Evolutionary conservation across 208 protist species (phyloP).

Genomic region (Naegleria lovaniensis): DNA sequence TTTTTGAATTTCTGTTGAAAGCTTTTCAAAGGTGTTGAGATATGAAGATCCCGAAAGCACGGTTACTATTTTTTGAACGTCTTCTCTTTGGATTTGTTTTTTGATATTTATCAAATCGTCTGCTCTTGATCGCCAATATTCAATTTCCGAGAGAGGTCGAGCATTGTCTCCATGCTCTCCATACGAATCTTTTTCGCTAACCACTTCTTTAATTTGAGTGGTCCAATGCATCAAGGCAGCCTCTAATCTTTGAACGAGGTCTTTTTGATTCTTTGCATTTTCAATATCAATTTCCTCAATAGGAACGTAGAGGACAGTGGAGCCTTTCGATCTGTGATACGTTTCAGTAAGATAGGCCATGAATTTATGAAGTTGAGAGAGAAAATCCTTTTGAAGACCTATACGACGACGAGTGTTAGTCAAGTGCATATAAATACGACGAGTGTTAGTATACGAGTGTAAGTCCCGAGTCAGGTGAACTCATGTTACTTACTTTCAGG

Average conservation of each 20-base stretch:
- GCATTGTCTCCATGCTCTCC: constrained; percentile 48
- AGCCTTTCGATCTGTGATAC: constrained; percentile 78
- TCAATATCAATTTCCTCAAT: constrained; percentile 61
- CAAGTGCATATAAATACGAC: neutral
- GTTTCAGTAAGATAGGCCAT: constrained; percentile 92
- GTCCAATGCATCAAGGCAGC: constrained; percentile 96
- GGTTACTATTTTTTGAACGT: constrained; percentile 77
- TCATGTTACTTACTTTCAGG: neutral
- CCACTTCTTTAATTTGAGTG: constrained; percentile 93
- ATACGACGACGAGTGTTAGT: constrained; percentile 37
- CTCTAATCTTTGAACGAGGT: constrained; percentile 92
- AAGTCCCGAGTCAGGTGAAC: neutral
- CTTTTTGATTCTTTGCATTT: constrained; percentile 74
- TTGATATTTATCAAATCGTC: constrained; percentile 86
- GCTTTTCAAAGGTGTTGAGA: constrained; percentile 82
- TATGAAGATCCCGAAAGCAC: constrained; percentile 72
- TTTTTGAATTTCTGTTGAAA: constrained; percentile 79
- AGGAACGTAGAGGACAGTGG: constrained; percentile 95
- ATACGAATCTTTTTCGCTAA: constrained; percentile 73
- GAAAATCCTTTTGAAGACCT: constrained; percentile 85
- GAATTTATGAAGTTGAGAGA: constrained; percentile 86
- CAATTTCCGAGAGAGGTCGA: constrained; percentile 88
- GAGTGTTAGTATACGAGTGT: too few species aligned
- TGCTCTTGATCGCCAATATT: constrained; percentile 86
- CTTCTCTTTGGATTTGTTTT: constrained; percentile 77